Percentiles rank a stretch among this genome's conserved stretches.
Evolutionary conservation across 352 stramenopile genomes (phyloP).

Genomic region (Phytopythium sindhum): DNA sequence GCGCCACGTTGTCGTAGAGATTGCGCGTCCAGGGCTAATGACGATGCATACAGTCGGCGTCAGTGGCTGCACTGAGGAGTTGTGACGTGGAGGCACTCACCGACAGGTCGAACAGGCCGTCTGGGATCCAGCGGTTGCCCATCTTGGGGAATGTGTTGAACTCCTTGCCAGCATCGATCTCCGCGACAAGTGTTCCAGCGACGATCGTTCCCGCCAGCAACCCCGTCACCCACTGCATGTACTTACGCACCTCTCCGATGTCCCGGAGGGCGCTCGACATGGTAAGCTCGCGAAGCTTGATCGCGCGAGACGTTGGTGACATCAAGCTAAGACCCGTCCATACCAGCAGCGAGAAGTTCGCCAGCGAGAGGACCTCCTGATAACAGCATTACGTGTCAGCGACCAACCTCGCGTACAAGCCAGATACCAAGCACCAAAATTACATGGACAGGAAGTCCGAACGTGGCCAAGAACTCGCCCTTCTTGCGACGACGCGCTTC

Average conservation of each 20-base stretch:
- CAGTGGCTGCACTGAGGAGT: not conserved
- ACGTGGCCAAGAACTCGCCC: constrained; percentile 24
- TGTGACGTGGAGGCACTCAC: constrained; percentile 14
- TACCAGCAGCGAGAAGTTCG: constrained; percentile 55
- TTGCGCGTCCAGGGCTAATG: constrained; percentile 84
- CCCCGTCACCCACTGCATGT: constrained; percentile 38
- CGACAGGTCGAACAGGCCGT: constrained; percentile 53
- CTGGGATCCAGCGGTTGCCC: constrained; percentile 87
- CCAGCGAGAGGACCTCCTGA: constrained; percentile 55
- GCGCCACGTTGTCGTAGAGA: constrained; percentile 95
- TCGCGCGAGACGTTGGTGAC: constrained; percentile 42
- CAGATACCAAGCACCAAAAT: constrained; percentile 4
- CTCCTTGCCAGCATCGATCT: constrained; percentile 95
- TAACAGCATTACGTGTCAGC: not conserved
- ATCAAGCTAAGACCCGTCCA: constrained; percentile 62
- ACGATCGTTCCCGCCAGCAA: constrained; percentile 36
- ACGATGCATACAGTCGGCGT: not conserved
- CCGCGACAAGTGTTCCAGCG: constrained; percentile 77
- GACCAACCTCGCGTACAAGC: too few species aligned
- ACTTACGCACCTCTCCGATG: constrained; percentile 47
- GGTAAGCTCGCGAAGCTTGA: constrained; percentile 54
- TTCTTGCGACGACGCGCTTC: constrained; percentile 13
- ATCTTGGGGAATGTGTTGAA: constrained; percentile 98
- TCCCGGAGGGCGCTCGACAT: constrained; percentile 42
- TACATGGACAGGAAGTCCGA: constrained; percentile 49